phyloP scores from a whole-genome alignment of 2,329 filamentous ascomycete genomes.

The Phaeosphaeriaceae sp. region DNA sequence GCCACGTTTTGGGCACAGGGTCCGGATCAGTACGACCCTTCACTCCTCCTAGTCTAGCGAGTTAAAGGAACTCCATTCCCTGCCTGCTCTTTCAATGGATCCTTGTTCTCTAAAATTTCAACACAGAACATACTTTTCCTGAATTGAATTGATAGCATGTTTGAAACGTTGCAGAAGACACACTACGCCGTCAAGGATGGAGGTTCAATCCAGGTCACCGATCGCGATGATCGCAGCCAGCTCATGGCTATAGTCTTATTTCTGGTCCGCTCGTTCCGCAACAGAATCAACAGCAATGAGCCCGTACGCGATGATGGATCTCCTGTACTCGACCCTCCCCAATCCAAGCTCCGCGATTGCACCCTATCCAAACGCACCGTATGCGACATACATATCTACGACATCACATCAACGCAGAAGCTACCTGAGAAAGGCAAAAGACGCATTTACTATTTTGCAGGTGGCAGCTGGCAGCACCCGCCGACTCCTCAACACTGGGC shows the following conservation, averaged over 20 bases:
- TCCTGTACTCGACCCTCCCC: constrained; percentile 46
- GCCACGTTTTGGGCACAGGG: neutral
- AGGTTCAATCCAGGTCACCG: constrained; percentile 41
- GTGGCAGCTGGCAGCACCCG: constrained; percentile 63
- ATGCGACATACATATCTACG: constrained; percentile 56
- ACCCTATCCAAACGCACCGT: constrained; percentile 51
- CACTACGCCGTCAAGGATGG: constrained; percentile 9
- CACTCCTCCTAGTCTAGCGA: neutral
- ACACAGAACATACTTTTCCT: neutral
- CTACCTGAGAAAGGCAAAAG: constrained; percentile 22
- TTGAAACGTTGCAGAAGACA: constrained; percentile 8
- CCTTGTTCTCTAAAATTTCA: neutral
- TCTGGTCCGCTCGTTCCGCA: constrained; percentile 47
- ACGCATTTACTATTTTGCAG: constrained; percentile 62
- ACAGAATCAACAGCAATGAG: constrained; percentile 39
- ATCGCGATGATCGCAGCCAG: constrained; percentile 49
- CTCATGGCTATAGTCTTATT: constrained; percentile 49
- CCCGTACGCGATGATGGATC: constrained; percentile 50
- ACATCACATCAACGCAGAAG: constrained; percentile 40
- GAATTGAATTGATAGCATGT: neutral
- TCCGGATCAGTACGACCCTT: neutral
- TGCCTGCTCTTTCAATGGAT: neutral
- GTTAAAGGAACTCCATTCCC: neutral
- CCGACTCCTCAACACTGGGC: constrained; percentile 62
- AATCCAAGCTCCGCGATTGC: constrained; percentile 42